Evolutionary conservation across 176 grass and related monocot genomes (phyloP).

Genomic region (Oryza meyeriana): DNA sequence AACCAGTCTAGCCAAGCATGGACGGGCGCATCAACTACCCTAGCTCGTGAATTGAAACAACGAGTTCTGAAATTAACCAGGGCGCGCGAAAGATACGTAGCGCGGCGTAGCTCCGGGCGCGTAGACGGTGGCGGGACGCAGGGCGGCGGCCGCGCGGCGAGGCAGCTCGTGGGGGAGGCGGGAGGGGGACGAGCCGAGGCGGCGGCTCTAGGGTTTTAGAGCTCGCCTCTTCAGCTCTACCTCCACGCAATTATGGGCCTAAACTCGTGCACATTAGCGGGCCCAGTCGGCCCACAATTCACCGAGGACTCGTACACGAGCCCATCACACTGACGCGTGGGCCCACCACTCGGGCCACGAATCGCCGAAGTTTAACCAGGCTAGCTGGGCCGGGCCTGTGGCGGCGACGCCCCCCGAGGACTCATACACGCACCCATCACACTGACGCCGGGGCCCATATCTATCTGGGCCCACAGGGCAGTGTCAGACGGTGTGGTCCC

Average conservation of each 20-base stretch:
- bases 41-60: background rate
- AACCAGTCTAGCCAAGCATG: background rate
- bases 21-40: background rate
- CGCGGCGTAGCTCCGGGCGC: background rate
- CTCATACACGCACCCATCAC: background rate
- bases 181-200: background rate
- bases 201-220: background rate
- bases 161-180: too few relatives aligned
- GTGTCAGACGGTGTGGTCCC: background rate
- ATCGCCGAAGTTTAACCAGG: too few relatives aligned
- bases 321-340: background rate
- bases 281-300: background rate
- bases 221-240: background rate
- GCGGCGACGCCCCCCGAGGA: too few relatives aligned
- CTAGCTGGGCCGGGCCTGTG: too few relatives aligned
- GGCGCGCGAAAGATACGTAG: background rate
- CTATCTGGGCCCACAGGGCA: background rate
- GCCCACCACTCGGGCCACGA: background rate
- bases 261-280: background rate
- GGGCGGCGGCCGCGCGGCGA: background rate
- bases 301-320: background rate
- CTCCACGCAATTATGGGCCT: background rate
- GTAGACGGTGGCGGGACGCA: too few relatives aligned
- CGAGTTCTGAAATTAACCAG: background rate
- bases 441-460: background rate